Evolutionary conservation across 495 filamentous ascomycete species (phyloP).

Genomic region (Trichoderma gamsii): DNA sequence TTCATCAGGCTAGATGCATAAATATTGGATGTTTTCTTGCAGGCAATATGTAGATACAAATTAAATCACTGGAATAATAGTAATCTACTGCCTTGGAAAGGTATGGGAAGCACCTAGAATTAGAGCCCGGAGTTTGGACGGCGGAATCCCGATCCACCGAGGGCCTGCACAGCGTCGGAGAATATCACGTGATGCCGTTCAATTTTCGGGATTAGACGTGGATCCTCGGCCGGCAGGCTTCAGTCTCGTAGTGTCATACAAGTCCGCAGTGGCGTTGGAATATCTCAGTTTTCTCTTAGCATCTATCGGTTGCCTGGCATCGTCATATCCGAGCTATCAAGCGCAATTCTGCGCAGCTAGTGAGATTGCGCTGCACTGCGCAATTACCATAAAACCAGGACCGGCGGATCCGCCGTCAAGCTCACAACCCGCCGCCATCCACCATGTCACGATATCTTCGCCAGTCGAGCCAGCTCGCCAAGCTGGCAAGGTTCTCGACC

Average conservation of each 20-base stretch:
- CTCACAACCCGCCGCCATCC: background rate
- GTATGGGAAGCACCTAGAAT: background rate
- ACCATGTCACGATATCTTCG: constrained; percentile 16
- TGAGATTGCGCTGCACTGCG: background rate
- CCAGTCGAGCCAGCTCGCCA: constrained; percentile 17
- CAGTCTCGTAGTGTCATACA: constrained; percentile 13
- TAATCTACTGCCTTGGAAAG: background rate
- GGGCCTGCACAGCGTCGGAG: background rate
- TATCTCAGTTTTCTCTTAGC: background rate
- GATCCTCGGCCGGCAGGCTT: constrained; percentile 11
- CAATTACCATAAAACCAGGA: background rate
- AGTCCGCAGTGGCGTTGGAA: constrained; percentile 9
- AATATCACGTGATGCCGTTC: constrained; percentile 10
- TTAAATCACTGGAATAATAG: background rate
- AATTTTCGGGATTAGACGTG: constrained; percentile 12
- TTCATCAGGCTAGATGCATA: background rate
- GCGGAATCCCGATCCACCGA: constrained; percentile 7
- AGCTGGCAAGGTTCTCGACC: constrained; percentile 6
- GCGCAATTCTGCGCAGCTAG: constrained; percentile 11
- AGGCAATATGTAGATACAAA: background rate
- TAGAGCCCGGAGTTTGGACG: background rate
- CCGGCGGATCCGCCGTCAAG: constrained; percentile 13
- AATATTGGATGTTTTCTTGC: background rate
- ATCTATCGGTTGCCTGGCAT: background rate
- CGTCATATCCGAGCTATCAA: background rate